Evolutionary conservation across 2,329 filamentous ascomycete species (phyloP).

Genomic region (Penicillium hordei): DNA sequence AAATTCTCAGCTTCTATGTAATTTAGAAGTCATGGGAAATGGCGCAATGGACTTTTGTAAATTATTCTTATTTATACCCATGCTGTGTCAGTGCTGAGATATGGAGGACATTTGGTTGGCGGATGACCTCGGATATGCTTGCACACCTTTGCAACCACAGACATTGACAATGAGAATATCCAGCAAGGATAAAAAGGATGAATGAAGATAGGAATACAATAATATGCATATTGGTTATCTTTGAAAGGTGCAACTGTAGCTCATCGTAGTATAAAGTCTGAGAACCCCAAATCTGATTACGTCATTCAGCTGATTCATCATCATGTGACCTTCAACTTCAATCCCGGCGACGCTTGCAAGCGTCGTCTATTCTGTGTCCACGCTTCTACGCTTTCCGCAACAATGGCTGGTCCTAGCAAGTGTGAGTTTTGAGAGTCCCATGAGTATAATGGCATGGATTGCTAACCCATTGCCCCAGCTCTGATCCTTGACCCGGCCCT

Average conservation of each 20-base stretch:
- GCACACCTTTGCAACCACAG: background rate
- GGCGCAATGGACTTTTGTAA: background rate
- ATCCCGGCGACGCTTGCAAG: conserved; percentile 8
- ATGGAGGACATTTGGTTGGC: conserved; percentile 5
- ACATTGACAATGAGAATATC: background rate
- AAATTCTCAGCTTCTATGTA: conserved; percentile 35
- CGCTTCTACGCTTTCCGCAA: conserved; percentile 29
- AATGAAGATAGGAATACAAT: background rate
- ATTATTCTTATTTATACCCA: background rate
- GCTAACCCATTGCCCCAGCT: conserved; percentile 53
- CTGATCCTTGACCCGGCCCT: conserved; percentile 46
- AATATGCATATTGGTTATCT: no score
- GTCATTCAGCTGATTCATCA: conserved; percentile 4
- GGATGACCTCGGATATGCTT: conserved; percentile 1
- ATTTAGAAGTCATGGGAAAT: conserved; percentile 15
- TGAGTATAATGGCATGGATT: conserved; percentile 27
- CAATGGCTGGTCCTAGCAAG: conserved; percentile 54
- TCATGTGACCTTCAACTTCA: conserved; percentile 20
- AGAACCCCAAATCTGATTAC: background rate
- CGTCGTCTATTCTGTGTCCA: conserved; percentile 12
- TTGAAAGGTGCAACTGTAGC: background rate
- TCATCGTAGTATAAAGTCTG: background rate
- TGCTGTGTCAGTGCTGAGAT: background rate
- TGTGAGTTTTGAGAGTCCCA: conserved; percentile 32
- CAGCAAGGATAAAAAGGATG: background rate